Conservation (phyloP, 768 basidiomycete species). For the Rhizopogon sp. region DNA sequence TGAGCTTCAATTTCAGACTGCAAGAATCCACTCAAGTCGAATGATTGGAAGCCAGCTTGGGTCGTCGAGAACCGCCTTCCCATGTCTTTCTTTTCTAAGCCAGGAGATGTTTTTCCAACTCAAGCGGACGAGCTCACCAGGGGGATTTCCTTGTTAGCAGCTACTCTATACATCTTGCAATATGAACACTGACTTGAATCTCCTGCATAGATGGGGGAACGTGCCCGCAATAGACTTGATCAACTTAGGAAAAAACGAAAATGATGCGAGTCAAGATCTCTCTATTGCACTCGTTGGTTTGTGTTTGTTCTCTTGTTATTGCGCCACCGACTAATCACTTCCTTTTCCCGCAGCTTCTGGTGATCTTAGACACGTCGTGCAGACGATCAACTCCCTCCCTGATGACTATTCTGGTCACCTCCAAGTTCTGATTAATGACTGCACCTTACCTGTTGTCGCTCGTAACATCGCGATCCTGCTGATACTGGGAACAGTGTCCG, state of each 20-base stretch:
- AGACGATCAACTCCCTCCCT: slow-evolving; percentile 39
- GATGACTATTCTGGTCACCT: slow-evolving; percentile 34
- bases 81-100: slow-evolving; percentile 11
- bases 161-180: not conserved
- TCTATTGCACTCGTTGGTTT: slow-evolving; percentile 20
- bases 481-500: slow-evolving; percentile 32
- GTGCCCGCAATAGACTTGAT: slow-evolving; percentile 30
- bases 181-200: not conserved
- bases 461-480: slow-evolving; percentile 41
- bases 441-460: slow-evolving; percentile 19
- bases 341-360: slow-evolving; percentile 35
- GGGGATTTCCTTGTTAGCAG: slow-evolving; percentile 22
- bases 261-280: slow-evolving; percentile 10
- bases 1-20: slow-evolving; percentile 12
- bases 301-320: not conserved
- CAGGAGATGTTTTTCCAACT: slow-evolving; percentile 7
- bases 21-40: slow-evolving; percentile 16
- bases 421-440: slow-evolving; percentile 39
- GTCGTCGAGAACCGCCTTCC: slow-evolving; percentile 15
- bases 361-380: slow-evolving; percentile 40
- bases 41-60: slow-evolving; percentile 18
- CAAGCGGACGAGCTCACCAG: slow-evolving; percentile 20
- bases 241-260: slow-evolving; percentile 20
- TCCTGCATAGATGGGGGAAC: slow-evolving; percentile 27
- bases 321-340: not conserved